Percentiles rank a stretch among this genome's conserved stretches.
Evolutionary conservation across 192 early-diverging fungal species (phyloP).

Genomic region (Neocallimastix lanati): DNA sequence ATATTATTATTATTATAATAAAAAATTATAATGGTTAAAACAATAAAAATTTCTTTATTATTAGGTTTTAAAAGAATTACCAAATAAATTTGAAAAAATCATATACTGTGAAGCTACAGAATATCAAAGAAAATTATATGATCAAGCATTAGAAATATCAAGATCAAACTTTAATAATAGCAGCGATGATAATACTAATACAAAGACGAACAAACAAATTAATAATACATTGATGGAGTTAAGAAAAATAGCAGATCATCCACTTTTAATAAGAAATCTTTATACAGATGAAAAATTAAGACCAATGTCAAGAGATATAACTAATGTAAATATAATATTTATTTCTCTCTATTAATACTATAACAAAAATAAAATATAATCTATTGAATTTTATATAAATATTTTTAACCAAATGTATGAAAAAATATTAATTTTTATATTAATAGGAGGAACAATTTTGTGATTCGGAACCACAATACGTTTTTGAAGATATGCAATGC

Average conservation of each 20-base stretch:
- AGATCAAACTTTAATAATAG: neutral
- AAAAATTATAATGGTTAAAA: too few relatives aligned
- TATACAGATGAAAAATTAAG: conserved; percentile 35
- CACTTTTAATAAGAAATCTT: conserved; percentile 46
- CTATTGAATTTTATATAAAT: too few relatives aligned
- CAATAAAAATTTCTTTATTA: too few relatives aligned
- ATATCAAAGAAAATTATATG: neutral
- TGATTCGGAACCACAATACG: conserved; percentile 50
- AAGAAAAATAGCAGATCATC: conserved; percentile 72
- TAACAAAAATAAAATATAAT: too few relatives aligned
- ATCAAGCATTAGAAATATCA: neutral
- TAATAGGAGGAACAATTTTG: conserved; percentile 52
- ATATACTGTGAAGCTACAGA: neutral
- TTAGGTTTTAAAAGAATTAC: neutral
- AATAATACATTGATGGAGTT: conserved; percentile 51
- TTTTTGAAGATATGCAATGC: conserved; percentile 69
- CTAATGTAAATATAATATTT: conserved; percentile 14
- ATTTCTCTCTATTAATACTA: too few relatives aligned
- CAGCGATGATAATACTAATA: conserved; percentile 3
- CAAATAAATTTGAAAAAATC: neutral
- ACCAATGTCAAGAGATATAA: conserved; percentile 48
- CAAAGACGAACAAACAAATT: conserved; percentile 3
- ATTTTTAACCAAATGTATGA: too few relatives aligned
- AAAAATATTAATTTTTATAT: too few relatives aligned
- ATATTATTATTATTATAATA: too few relatives aligned